Percentiles rank a stretch among this genome's conserved stretches.
Conservation (phyloP, 2,329 filamentous ascomycete genomes). For the Chaetomium globosum region DNA sequence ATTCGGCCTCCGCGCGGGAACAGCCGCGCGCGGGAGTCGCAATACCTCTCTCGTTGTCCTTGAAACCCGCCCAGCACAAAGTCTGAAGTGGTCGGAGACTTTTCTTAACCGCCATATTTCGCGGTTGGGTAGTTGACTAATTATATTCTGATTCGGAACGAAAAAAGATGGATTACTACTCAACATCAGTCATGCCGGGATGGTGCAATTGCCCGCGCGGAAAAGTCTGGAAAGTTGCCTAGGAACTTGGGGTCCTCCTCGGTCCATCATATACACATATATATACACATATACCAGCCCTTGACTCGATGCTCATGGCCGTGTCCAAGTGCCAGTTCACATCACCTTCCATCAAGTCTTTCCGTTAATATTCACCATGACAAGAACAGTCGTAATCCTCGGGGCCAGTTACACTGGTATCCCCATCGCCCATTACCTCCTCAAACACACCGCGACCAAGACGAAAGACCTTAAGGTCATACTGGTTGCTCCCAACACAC, state of each 20-base stretch:
- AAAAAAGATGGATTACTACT: background rate
- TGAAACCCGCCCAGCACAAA: background rate
- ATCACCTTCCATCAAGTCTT: background rate
- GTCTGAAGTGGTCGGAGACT: slow-evolving; percentile 15
- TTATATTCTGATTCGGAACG: background rate
- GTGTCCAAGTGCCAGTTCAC: background rate
- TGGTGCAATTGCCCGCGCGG: background rate
- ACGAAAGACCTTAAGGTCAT: slow-evolving; percentile 43
- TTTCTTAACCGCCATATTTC: background rate
- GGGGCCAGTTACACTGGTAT: slow-evolving; percentile 53
- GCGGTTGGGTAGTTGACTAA: background rate
- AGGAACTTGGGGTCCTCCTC: background rate
- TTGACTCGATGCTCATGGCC: background rate
- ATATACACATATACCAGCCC: background rate
- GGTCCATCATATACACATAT: background rate
- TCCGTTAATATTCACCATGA: slow-evolving; percentile 23
- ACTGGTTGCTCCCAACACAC: slow-evolving; percentile 38
- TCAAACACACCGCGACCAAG: slow-evolving; percentile 48
- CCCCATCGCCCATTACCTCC: slow-evolving; percentile 54
- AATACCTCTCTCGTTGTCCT: background rate
- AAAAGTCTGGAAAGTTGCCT: background rate
- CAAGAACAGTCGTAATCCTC: slow-evolving; percentile 51
- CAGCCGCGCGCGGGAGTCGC: background rate
- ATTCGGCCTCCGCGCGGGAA: slow-evolving; percentile 25
- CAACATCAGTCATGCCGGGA: background rate